Base-by-base conservation (phyloP, 2,329 filamentous ascomycete genomes). In the Fusarium sp. region DNA sequence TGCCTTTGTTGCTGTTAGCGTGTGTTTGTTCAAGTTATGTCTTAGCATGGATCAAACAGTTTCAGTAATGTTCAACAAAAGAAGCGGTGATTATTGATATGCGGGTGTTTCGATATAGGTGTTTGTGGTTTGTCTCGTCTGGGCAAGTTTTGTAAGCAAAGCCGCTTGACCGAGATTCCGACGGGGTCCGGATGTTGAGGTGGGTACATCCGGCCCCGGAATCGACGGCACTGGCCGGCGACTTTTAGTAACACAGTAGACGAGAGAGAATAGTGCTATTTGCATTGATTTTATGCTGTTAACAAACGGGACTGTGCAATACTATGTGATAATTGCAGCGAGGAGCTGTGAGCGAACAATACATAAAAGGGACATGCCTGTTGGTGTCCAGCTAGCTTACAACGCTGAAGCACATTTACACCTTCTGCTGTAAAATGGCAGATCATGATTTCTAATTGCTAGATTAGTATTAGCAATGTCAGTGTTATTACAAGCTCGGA, bases 121-220 rank as follows among this genome's bases (percentile, higher is more conserved):
- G 3, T 17, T 19, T 3, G 11, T 17, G 7, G 39, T n/a, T 30
- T 17, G 15, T 37, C 6, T 45, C 2, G 32, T 17, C 13, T 30
- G 13, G n/a, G 35, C 8, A 26, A 44, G 7, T 1, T 41, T 24
- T 13, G 33, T 20, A 26, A 35, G 5, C 24, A 9, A 0, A 17
- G 1, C 17, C 5, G 15, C 2, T 13, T 19, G 5, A 22, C 1
- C 10, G 47, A 17, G 7, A 20, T 22, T n/a, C 56, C 65, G 65
- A 55, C 43, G 26, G n/a, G 35, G 19, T 37, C 55, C 65, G 65
- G 65, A 35, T 68, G 6, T 35, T 66, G 24, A 20, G 13, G 51
- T 53, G 50, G 46, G 33, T 52, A 7, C 5, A 3, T 32, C 45
- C 40, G 40, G 6, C 3, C 10, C n/a, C 3, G 35, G 39, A 26